A percentile compares a stretch with the other conserved stretches of the same genome.
phyloP scores from a whole-genome alignment of 441 rosid species.

The Sinapis alba region DNA sequence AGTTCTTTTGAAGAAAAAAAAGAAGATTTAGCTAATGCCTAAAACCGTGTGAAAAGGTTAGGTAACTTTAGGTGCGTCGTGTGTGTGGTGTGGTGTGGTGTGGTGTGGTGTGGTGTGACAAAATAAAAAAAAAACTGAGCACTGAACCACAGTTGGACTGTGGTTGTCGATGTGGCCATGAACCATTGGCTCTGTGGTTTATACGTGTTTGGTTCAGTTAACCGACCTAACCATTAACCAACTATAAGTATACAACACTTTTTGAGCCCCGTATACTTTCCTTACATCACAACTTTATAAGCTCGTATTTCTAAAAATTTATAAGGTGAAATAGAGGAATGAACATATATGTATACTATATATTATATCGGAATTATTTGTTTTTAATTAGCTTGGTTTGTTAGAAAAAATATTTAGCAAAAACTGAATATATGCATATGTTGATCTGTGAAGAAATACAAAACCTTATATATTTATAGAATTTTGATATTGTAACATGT shows the following conservation, averaged over 20 bases:
- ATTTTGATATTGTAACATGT: not conserved
- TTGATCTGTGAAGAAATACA: not conserved
- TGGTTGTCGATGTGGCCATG: conserved; percentile 28
- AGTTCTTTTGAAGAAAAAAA: not conserved
- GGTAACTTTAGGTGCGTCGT: conserved; percentile 23
- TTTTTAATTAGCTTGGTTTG: not conserved
- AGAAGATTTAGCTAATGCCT: conserved; percentile 2
- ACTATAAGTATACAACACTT: conserved; percentile 12
- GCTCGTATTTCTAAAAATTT: not conserved
- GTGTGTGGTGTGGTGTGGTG: conserved; percentile 9
- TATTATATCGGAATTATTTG: not conserved
- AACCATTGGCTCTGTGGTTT: conserved; percentile 23
- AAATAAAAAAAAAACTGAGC: not conserved
- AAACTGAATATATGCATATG: not conserved
- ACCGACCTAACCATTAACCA: conserved; percentile 26
- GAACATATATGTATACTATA: not conserved
- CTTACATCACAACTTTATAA: conserved; percentile 4
- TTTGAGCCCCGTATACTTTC: not conserved
- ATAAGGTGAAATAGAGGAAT: not conserved
- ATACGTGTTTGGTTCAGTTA: conserved; percentile 17
- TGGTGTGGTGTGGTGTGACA: conserved; percentile 3
- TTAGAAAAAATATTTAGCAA: not conserved
- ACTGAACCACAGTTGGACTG: conserved; percentile 19
- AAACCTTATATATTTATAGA: not conserved
- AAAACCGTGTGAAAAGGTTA: conserved; percentile 9